phyloP scores from a whole-genome alignment of 2,329 filamentous ascomycete genomes.

The Cadophora sp. region DNA sequence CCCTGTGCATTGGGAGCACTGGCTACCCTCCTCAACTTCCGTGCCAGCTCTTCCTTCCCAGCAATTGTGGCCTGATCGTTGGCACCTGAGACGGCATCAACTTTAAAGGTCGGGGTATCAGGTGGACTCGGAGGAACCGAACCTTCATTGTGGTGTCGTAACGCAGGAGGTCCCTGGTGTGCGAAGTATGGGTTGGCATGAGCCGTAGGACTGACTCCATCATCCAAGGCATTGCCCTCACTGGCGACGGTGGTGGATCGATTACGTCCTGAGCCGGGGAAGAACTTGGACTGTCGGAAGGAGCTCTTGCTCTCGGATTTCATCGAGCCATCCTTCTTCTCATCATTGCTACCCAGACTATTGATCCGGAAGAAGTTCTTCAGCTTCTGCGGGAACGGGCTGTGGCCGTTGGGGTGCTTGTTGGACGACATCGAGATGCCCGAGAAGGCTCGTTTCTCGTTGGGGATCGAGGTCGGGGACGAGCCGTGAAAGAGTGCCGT shows the following conservation, averaged over 20 bases:
- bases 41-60: slow-evolving; percentile 90
- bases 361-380: slow-evolving; percentile 77
- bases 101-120: slow-evolving; percentile 82
- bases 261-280: slow-evolving; percentile 85
- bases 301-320: slow-evolving; percentile 52
- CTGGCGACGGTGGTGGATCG: slow-evolving; percentile 90
- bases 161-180: slow-evolving; percentile 90
- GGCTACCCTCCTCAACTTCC: slow-evolving; percentile 91
- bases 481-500: slow-evolving; percentile 42
- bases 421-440: slow-evolving; percentile 49
- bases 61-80: slow-evolving; percentile 73
- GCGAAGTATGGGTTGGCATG: slow-evolving; percentile 97
- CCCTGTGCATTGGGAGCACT: slow-evolving; percentile 98
- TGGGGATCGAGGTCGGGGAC: slow-evolving; percentile 38
- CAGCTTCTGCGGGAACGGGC: slow-evolving; percentile 71
- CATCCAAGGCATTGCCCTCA: slow-evolving; percentile 90
- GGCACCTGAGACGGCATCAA: slow-evolving; percentile 69
- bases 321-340: slow-evolving; percentile 48
- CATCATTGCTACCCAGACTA: slow-evolving; percentile 49
- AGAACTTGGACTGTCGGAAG: slow-evolving; percentile 87
- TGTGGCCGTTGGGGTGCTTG: slow-evolving; percentile 59
- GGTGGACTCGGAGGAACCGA: slow-evolving; percentile 93
- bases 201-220: slow-evolving; percentile 87
- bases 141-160: slow-evolving; percentile 93
- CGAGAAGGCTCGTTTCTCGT: slow-evolving; percentile 46